Base-by-base conservation (phyloP, 805 yeast genomes). In the Spathaspora passalidarum region DNA sequence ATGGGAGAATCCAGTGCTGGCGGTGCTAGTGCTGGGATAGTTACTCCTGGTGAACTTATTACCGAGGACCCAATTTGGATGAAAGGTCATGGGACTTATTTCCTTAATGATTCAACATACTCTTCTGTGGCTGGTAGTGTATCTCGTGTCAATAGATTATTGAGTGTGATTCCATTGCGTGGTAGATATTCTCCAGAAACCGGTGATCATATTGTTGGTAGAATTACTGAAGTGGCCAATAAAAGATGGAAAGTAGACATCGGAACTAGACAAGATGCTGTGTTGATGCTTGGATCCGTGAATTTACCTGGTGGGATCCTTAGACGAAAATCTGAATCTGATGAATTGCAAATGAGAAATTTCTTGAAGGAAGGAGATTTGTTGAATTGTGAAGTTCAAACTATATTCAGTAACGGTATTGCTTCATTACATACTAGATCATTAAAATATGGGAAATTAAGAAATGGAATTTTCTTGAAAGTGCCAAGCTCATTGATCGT, bases 1-100 rank as follows among this genome's bases (percentile, higher is more conserved):
- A 64, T 71, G 69, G 58, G 68, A 1, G 78, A 72, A 38, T 62
- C 41, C n/a, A n/a, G n/a, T 29, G 3, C 14, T 29, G 34, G 34
- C 14, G 69, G 59, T 32, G 44, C 38, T 11, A 43, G 37, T 19
- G 8, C 38, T 36, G 34, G 34, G 38, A 63, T 94, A 8, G 96
- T 92, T 16, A 89, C 97, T 1, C 99, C 99, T 0, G 99, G 99
- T 8, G 97, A 94, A 62, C 69, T 91, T 42, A 87, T 94, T n/a
- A 94, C 98, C 0, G 94, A 88, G 55, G 98, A 94, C 59, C 88
- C 96, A 5, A 78, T 84, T 2, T 94, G 98, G 97, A 94, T 94
- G 99, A 80, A 96, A 60, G 99, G 99, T 23, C 99, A 92, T 60
- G 99, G 99, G 5, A 94, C 98, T 0, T 94, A 89, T 62, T 80